Evolutionary conservation across 805 yeast species (phyloP).

Genomic region (Saturnispora diversa): DNA sequence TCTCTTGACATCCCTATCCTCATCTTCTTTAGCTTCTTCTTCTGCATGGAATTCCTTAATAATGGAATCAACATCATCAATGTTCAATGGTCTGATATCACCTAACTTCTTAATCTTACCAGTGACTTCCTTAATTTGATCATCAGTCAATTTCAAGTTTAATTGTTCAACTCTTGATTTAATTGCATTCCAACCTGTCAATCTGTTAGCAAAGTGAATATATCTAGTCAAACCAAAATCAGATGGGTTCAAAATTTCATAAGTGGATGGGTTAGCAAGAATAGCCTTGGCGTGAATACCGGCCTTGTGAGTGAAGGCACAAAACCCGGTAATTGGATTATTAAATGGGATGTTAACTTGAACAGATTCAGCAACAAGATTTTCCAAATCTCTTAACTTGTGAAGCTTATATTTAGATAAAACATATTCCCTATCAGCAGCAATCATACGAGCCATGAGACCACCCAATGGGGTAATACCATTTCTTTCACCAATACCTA

Average conservation of each 20-base stretch:
- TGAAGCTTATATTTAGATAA: constrained; percentile 89
- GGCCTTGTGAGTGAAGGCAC: constrained; percentile 99
- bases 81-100: constrained; percentile 87
- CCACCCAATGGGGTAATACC: constrained; percentile 98
- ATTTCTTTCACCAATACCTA: constrained; percentile 98
- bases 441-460: constrained; percentile 98
- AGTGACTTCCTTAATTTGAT: constrained; percentile 92
- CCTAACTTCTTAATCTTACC: constrained; percentile 88
- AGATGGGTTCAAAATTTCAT: constrained; percentile 88
- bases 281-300: constrained; percentile 99
- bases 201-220: constrained; percentile 95
- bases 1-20: constrained; percentile 28
- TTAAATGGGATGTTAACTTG: constrained; percentile 96
- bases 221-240: constrained; percentile 95
- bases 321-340: constrained; percentile 98
- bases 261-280: constrained; percentile 97
- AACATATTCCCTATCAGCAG: constrained; percentile 95
- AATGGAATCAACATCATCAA: constrained; percentile 96
- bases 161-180: constrained; percentile 96
- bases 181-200: constrained; percentile 99
- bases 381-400: constrained; percentile 92
- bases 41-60: constrained; percentile 84
- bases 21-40: constrained; percentile 24
- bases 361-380: constrained; percentile 93
- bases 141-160: constrained; percentile 81